Percentiles rank a stretch among this genome's conserved stretches.
Conservation (phyloP, 2,329 filamentous ascomycete species). For the Penicillium brevicompactum region DNA sequence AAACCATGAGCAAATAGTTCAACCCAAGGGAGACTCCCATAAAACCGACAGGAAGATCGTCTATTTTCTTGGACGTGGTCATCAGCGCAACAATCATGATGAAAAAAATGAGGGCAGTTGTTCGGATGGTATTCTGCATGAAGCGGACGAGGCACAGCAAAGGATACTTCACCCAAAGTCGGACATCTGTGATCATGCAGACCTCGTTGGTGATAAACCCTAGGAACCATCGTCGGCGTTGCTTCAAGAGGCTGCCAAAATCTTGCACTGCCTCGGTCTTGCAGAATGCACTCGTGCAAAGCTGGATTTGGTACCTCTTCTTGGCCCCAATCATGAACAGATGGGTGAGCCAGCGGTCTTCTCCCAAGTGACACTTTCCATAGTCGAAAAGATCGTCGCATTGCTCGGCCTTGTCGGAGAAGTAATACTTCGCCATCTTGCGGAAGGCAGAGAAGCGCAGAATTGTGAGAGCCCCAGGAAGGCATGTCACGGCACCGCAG, state of each 20-base stretch:
- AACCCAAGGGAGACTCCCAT: constrained; percentile 89
- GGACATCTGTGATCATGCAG: constrained; percentile 94
- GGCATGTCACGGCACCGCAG: constrained; percentile 89
- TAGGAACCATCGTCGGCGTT: constrained; percentile 93
- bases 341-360: constrained; percentile 96
- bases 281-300: constrained; percentile 97
- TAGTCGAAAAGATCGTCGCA: constrained; percentile 97
- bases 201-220: constrained; percentile 98
- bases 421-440: constrained; percentile 97
- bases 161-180: constrained; percentile 89
- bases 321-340: constrained; percentile 98
- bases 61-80: constrained; percentile 76
- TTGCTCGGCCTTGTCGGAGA: constrained; percentile 93
- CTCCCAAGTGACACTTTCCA: constrained; percentile 90
- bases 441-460: constrained; percentile 94
- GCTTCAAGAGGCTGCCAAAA: constrained; percentile 82
- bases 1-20: constrained; percentile 95
- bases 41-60: constrained; percentile 85
- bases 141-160: constrained; percentile 83
- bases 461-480: constrained; percentile 94
- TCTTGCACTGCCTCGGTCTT: constrained; percentile 97
- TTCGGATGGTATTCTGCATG: constrained; percentile 94
- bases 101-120: constrained; percentile 90
- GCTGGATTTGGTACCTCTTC: constrained; percentile 91
- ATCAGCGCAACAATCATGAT: constrained; percentile 86